Percentiles rank a stretch among this genome's conserved stretches.
phyloP scores from a whole-genome alignment of 805 yeast genomes.

The Yamadazyma olivae region DNA sequence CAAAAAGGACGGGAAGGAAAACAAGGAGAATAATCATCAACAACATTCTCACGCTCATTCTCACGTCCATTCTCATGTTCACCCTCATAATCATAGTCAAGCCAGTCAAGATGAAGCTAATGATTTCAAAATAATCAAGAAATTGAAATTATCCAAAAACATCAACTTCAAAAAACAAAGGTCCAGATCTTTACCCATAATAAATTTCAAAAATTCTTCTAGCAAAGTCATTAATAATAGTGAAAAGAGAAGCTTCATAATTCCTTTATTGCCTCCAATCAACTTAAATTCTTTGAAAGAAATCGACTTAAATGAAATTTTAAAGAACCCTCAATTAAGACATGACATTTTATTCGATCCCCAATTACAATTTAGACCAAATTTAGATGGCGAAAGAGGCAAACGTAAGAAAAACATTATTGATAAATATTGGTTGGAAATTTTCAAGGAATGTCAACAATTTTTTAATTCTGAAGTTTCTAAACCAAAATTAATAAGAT shows the following conservation, averaged over 20 bases:
- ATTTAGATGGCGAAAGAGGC: conserved; percentile 88
- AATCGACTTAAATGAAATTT: conserved; percentile 82
- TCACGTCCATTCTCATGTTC: conserved; percentile 4
- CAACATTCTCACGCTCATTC: conserved; percentile 5
- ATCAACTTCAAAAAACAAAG: conserved; percentile 34
- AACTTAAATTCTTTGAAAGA: conserved; percentile 78
- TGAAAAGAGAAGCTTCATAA: conserved; percentile 7
- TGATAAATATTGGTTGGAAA: conserved; percentile 81
- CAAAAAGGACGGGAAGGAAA: background rate
- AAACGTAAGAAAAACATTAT: conserved; percentile 69
- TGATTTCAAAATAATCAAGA: conserved; percentile 1
- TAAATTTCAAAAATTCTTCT: conserved; percentile 21
- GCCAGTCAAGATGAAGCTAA: background rate
- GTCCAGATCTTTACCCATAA: conserved; percentile 40
- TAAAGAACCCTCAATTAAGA: conserved; percentile 87
- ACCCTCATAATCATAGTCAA: conserved; percentile 1
- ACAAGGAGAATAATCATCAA: background rate
- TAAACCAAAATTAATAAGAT: conserved; percentile 31
- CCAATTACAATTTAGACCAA: conserved; percentile 85
- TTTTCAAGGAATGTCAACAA: conserved; percentile 62
- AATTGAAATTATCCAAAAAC: conserved; percentile 6
- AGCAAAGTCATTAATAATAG: conserved; percentile 4
- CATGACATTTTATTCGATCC: conserved; percentile 94
- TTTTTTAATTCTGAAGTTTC: conserved; percentile 17
- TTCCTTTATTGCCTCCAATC: conserved; percentile 72